Evolutionary conservation across 108 stramenopile species (phyloP), one percentile per base, ranked within the genome.

Genomic region (Aurantiochytrium sp.): DNA sequence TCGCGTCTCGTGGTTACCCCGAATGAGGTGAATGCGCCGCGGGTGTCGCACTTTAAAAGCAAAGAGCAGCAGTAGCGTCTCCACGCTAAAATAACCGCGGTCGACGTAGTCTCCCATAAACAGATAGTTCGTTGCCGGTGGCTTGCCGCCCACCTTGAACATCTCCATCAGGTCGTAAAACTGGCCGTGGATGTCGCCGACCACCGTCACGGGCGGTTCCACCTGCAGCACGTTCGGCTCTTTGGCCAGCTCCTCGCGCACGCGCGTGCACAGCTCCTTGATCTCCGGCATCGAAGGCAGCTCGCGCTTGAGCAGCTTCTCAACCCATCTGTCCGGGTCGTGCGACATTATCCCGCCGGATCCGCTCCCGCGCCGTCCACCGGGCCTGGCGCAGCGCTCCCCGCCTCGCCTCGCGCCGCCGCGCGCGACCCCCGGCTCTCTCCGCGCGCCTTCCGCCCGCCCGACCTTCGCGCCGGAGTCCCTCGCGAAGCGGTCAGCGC

Each of bases 41-140:
- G 96, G 97, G 92, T 96, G 97, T 47, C 97, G 93, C 44, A 98
- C 97, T 88, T 99, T 99, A 72, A 98, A 94, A 87, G 96, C 96
- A 3, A 99, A 96, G 28, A 99, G 92, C 90, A 98, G 89, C 47
- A 96, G 96, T 58, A 97, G 97, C 4, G 97, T 97, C 92, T 99
- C 98, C 59, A 99, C 96, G 55, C 96, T 97, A 91, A 98, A 99
- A 89, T 98, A 99, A 3, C 98, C 98, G 72, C 98, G 92, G 91
- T 99, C 98, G 58, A 99, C 93, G 89, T 98, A 99, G 91, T 99
- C 98, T 23, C 98, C 98, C 97, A 98, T 98, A 92, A 99, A 99
- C 51, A 99, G 89, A 91, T 98, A 99, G 91, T 99, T 99, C 5
- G 98, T 98, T 90, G 97, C 96, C 8, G 98, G 98, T 10, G 97